Evolutionary conservation across 2,329 filamentous ascomycete species (phyloP).

Genomic region (Aspergillus costaricaensis): DNA sequence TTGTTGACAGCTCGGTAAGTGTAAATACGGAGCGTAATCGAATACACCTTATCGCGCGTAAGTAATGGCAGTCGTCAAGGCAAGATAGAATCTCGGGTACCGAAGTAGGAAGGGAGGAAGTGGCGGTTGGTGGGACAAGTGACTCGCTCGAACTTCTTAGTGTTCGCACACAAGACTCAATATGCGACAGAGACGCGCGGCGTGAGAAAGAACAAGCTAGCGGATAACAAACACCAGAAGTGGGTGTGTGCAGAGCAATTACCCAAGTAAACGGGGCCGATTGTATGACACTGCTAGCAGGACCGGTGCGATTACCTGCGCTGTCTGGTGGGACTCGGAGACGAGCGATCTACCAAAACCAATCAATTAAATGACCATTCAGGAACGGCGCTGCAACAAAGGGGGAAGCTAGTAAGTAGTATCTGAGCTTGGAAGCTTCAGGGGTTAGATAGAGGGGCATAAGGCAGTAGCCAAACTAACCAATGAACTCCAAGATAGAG

Average conservation of each 20-base stretch:
- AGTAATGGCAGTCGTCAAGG: neutral
- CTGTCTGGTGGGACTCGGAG: slow-evolving; percentile 27
- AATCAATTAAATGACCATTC: slow-evolving; percentile 30
- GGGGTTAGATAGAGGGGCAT: slow-evolving; percentile 12
- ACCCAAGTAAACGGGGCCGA: slow-evolving; percentile 12
- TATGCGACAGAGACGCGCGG: slow-evolving; percentile 2
- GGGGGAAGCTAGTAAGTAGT: slow-evolving; percentile 3
- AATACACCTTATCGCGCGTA: neutral
- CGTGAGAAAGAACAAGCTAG: slow-evolving; percentile 1
- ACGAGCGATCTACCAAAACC: slow-evolving; percentile 28
- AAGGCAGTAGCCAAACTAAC: neutral
- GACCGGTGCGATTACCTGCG: slow-evolving; percentile 22
- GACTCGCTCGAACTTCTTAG: neutral
- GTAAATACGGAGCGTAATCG: neutral
- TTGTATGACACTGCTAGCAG: neutral
- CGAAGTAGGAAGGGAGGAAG: neutral
- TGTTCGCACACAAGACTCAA: neutral
- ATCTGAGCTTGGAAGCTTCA: slow-evolving; percentile 17
- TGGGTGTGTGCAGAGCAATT: slow-evolving; percentile 12
- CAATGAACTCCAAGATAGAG: neutral
- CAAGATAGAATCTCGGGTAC: neutral
- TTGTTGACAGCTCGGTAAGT: slow-evolving; percentile 2
- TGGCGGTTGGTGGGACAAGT: neutral
- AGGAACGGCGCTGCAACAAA: slow-evolving; percentile 17
- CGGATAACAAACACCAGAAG: slow-evolving; percentile 13